A percentile compares a stretch with the other conserved stretches of the same genome.
Evolutionary conservation across 306 rosid species (phyloP).

Genomic region (Rubus idaeus): DNA sequence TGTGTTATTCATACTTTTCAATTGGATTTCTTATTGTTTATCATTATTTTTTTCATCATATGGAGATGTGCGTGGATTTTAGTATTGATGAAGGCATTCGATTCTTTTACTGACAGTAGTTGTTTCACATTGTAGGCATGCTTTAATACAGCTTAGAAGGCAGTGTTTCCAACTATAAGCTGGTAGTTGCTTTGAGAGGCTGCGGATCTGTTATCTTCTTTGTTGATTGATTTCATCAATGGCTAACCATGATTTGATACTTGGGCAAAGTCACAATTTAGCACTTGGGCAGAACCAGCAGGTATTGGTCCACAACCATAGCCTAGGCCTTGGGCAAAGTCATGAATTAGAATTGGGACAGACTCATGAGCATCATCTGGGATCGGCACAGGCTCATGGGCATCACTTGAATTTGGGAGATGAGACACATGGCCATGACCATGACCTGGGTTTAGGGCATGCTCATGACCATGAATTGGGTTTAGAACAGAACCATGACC

Average conservation of each 20-base stretch:
- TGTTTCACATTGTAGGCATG: conserved; percentile 44
- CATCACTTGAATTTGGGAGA: conserved; percentile 52
- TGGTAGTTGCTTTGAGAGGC: conserved; percentile 26
- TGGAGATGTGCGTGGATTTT: conserved; percentile 18
- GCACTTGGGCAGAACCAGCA: conserved; percentile 72
- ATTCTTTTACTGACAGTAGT: conserved; percentile 21
- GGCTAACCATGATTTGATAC: conserved; percentile 76
- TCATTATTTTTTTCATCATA: conserved; percentile 5
- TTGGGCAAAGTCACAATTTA: conserved; percentile 65
- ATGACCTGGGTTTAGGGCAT: conserved; percentile 55
- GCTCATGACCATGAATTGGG: conserved; percentile 54
- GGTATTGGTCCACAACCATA: conserved; percentile 59
- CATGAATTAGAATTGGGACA: conserved; percentile 62
- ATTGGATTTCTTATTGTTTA: background rate
- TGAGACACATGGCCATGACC: conserved; percentile 26
- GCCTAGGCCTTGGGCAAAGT: conserved; percentile 54
- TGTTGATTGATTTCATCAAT: conserved; percentile 35
- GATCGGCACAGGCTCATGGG: conserved; percentile 47
- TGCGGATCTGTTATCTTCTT: conserved; percentile 23
- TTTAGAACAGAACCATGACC: conserved; percentile 57
- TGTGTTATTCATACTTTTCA: too few species aligned
- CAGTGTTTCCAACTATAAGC: conserved; percentile 18
- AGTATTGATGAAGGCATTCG: conserved; percentile 16
- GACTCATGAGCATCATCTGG: conserved; percentile 49
- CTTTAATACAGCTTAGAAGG: conserved; percentile 18